These are phyloP conservation scores for Tinospora cordifolia DNA, from an alignment of 164 flowering plant genomes.

Conservation along the genomic window DNA sequence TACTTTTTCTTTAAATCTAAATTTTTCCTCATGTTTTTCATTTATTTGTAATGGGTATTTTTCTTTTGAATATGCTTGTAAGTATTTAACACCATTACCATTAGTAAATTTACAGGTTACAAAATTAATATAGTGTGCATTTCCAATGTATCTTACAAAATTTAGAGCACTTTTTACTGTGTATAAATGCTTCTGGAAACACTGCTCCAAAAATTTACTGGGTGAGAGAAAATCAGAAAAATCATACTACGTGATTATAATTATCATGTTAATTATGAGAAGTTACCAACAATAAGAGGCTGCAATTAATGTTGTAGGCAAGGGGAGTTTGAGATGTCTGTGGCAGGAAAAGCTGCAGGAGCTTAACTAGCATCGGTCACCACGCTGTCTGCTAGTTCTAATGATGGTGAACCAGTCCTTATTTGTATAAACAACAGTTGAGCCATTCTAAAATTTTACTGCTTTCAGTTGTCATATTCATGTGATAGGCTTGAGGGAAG, in stretches of 20 bases:
- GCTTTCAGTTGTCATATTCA: background rate
- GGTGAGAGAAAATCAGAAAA: background rate
- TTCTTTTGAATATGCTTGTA: too few relatives aligned
- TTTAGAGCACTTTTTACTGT: too few relatives aligned
- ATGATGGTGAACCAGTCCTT: constrained; percentile 70
- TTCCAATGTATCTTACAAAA: too few relatives aligned
- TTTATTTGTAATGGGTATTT: too few relatives aligned
- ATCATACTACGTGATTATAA: background rate
- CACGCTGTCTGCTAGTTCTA: constrained; percentile 52
- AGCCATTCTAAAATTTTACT: background rate
- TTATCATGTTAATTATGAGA: background rate
- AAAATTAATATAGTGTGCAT: too few relatives aligned
- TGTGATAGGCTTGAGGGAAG: background rate
- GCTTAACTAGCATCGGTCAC: constrained; percentile 62
- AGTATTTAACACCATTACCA: too few relatives aligned
- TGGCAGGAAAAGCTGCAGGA: constrained; percentile 86
- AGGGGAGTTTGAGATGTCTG: constrained; percentile 80
- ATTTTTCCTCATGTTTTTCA: too few relatives aligned
- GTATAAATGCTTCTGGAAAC: too few relatives aligned
- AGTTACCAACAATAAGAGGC: background rate
- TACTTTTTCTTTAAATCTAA: too few relatives aligned
- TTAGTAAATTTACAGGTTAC: too few relatives aligned
- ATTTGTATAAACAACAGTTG: constrained; percentile 41
- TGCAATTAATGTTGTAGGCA: constrained; percentile 54
- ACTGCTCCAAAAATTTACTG: too few relatives aligned